phyloP scores from a whole-genome alignment of 768 basidiomycete genomes.

The Pseudohyphozyma bogoriensis region DNA sequence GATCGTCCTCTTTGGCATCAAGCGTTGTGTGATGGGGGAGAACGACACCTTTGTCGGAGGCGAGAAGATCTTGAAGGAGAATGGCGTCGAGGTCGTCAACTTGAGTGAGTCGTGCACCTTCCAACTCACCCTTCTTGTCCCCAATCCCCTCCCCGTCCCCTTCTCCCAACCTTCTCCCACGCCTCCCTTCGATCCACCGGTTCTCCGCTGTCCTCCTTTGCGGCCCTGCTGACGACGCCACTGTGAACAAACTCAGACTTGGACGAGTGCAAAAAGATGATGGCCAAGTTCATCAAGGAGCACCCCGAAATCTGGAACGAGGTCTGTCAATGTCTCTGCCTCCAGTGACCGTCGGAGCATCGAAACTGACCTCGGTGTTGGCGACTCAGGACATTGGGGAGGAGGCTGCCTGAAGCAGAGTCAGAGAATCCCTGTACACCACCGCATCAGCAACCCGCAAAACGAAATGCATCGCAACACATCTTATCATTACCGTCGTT shows the following conservation, averaged over 20 bases:
- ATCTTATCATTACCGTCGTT: no score
- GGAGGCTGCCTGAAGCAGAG: no score
- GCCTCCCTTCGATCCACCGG: no score
- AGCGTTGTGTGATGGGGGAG: constrained; percentile 58
- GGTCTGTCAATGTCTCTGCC: neutral
- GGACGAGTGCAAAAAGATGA: constrained; percentile 48
- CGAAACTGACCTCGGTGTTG: no score
- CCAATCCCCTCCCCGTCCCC: neutral
- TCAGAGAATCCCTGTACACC: no score
- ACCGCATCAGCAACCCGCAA: no score
- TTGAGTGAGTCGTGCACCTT: constrained; percentile 28
- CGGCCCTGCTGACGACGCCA: constrained; percentile 17
- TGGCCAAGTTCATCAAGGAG: constrained; percentile 50
- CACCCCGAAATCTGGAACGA: constrained; percentile 47
- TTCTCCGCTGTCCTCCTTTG: neutral
- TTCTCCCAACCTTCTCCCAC: no score
- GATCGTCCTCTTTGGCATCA: constrained; percentile 53
- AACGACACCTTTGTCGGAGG: constrained; percentile 47
- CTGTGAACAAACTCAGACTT: constrained; percentile 42
- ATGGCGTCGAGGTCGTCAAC: constrained; percentile 51
- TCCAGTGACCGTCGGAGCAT: neutral
- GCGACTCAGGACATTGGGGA: neutral
- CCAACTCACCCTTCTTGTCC: neutral
- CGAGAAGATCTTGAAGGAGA: constrained; percentile 47
- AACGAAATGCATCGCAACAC: no score